Evolutionary conservation across 768 basidiomycete species (phyloP).

Genomic region (Lanmaoa pseudosensibilis): DNA sequence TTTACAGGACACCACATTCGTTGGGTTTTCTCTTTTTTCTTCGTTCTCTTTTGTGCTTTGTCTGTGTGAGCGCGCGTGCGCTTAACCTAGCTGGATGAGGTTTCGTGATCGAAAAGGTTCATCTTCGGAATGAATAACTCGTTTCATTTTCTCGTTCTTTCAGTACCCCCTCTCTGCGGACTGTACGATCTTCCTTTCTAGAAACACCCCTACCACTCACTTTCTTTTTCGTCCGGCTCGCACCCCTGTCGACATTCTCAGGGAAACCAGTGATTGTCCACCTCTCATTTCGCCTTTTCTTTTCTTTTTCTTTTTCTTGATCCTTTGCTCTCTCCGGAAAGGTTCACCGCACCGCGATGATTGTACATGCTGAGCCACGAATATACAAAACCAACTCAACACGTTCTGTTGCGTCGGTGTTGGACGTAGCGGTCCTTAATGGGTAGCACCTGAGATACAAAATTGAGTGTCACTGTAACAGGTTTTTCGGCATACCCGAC

Average conservation of each 20-base stretch:
- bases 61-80: not conserved
- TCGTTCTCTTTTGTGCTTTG: no score
- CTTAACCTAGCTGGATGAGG: slow-evolving; percentile 3
- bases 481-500: no score
- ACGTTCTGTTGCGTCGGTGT: not conserved
- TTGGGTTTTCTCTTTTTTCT: not conserved
- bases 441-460: no score
- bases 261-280: not conserved
- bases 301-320: no score
- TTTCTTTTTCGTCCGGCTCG: not conserved
- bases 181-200: not conserved
- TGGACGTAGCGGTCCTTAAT: no score
- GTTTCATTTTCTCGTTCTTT: not conserved
- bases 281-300: no score
- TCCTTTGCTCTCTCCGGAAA: not conserved
- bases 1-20: slow-evolving; percentile 23
- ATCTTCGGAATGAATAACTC: not conserved
- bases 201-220: not conserved
- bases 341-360: not conserved
- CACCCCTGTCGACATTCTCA: not conserved
- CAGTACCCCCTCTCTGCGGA: not conserved
- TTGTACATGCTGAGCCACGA: not conserved
- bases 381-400: not conserved
- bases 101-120: not conserved
- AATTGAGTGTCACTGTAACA: no score